phyloP scores from a whole-genome alignment of 2,329 filamentous ascomycete species.

The Arthrobotrys sphaeroides region DNA sequence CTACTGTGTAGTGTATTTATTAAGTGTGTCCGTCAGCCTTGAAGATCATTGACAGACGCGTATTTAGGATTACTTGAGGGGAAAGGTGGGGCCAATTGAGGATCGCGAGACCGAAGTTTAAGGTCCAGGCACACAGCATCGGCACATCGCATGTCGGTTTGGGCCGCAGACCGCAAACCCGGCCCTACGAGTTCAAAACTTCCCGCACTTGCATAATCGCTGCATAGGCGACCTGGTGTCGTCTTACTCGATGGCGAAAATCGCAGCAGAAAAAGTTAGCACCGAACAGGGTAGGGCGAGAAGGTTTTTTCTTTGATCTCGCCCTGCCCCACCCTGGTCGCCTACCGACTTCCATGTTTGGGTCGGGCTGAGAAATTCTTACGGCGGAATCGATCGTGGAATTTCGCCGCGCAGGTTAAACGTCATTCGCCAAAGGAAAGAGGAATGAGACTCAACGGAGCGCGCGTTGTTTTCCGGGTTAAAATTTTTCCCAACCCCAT shows the following conservation, averaged over 20 bases:
- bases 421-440: slow-evolving; percentile 36
- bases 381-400: slow-evolving; percentile 28
- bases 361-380: slow-evolving; percentile 31
- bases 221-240: slow-evolving; percentile 50
- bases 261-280: slow-evolving; percentile 30
- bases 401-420: slow-evolving; percentile 17
- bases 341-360: slow-evolving; percentile 42
- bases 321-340: slow-evolving; percentile 2
- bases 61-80: slow-evolving; percentile 9
- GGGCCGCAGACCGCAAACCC: slow-evolving; percentile 20
- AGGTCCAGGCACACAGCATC: slow-evolving; percentile 7
- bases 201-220: slow-evolving; percentile 53
- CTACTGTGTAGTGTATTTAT: no score
- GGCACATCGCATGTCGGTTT: slow-evolving; percentile 29
- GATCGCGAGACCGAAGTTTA: not conserved
- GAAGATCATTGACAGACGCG: slow-evolving; percentile 19
- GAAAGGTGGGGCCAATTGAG: not conserved
- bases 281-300: slow-evolving; percentile 29
- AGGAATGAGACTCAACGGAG: slow-evolving; percentile 43
- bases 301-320: slow-evolving; percentile 15
- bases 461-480: slow-evolving; percentile 33
- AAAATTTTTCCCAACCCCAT: slow-evolving; percentile 41
- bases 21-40: not conserved
- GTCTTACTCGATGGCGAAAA: slow-evolving; percentile 48
- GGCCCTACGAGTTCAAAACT: slow-evolving; percentile 28